Evolutionary conservation across 139 green algal genomes (phyloP), one percentile per base, ranked within the genome.

Genomic region (Chlorella sorokiniana): DNA sequence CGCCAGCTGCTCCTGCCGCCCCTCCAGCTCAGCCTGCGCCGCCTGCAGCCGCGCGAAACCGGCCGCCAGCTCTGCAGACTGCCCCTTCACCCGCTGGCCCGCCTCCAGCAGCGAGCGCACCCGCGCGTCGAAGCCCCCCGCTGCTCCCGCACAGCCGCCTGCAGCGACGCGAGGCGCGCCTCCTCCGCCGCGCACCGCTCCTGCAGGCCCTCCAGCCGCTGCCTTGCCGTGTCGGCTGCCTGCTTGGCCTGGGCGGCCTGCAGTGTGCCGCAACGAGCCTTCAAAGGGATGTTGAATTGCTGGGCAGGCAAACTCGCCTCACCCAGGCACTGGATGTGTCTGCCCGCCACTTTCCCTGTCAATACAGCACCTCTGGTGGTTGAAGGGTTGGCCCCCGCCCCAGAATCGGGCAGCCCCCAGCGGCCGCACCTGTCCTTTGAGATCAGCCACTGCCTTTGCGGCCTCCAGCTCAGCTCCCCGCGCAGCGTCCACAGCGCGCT

Each of bases 41-140:
- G 33, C 51, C n/a, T 83, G 48, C 78, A 83, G 67, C 48, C 59
- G 51, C 18, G 3, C 27, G 16, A 48, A 77, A 1, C 38, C 65
- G 16, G 48, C 11, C 0, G 78, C 27, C 29, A 83, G 31, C 67
- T 83, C 65, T 27, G 69, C 65, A 20, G 78, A 83, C 37, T 83
- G 78, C 10, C n/a, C 48, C 38, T 83, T 83, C 27, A 83, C 78
- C 78, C 67, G 62, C 42, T 69, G 42, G 4, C 78, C 67, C 48
- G 77, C 38, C 51, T 77, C 65, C 51, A 77, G 38, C 44, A 83
- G 48, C 51, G 65, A 29, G 25, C n/a, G 67, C 33, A 77, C 65
- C 42, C 77, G 65, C 2, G 27, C 65, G 3, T 76, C 78, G 59
- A 83, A 76, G 35, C 33, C 35, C 51, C 56, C 51, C 38, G 78